Evolutionary conservation across 192 early-diverging fungal species (phyloP).

Genomic region (Phycomyces blakesleeanus): DNA sequence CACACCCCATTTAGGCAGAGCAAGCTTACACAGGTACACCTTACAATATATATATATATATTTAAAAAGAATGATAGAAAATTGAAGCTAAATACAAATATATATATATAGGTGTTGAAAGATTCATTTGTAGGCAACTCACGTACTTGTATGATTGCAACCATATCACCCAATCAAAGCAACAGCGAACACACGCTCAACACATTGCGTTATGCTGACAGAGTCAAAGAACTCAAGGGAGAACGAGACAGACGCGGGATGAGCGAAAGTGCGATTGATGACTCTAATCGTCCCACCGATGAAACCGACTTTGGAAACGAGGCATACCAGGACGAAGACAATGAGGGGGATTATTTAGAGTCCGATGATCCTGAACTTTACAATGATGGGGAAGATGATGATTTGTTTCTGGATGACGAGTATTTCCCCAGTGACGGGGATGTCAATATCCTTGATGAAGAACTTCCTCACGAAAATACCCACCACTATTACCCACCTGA

Average conservation of each 20-base stretch:
- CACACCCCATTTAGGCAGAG: conserved; percentile 97
- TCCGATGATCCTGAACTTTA: conserved; percentile 35
- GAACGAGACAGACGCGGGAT: conserved; percentile 33
- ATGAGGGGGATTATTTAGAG: conserved; percentile 22
- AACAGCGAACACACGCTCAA: conserved; percentile 97
- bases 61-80: too few species aligned
- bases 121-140: conserved; percentile 98
- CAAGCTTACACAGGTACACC: conserved; percentile 95
- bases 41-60: too few species aligned
- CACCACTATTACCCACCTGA: neutral
- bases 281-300: conserved; percentile 4
- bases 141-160: conserved; percentile 98
- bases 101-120: conserved; percentile 76
- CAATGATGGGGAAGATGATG: conserved; percentile 28
- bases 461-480: conserved; percentile 25
- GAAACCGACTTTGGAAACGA: conserved; percentile 12
- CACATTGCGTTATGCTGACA: conserved; percentile 94
- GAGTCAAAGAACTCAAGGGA: conserved; percentile 45
- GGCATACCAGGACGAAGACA: conserved; percentile 23
- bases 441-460: conserved; percentile 36
- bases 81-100: too few species aligned
- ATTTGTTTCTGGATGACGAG: conserved; percentile 32
- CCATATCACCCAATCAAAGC: conserved; percentile 90
- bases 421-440: conserved; percentile 37
- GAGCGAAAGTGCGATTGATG: conserved; percentile 31